A percentile compares a stretch with the other conserved stretches of the same genome.
Evolutionary conservation across 371 early-diverging fungal species (phyloP).

Genomic region (Syncephalastrum racemosum): DNA sequence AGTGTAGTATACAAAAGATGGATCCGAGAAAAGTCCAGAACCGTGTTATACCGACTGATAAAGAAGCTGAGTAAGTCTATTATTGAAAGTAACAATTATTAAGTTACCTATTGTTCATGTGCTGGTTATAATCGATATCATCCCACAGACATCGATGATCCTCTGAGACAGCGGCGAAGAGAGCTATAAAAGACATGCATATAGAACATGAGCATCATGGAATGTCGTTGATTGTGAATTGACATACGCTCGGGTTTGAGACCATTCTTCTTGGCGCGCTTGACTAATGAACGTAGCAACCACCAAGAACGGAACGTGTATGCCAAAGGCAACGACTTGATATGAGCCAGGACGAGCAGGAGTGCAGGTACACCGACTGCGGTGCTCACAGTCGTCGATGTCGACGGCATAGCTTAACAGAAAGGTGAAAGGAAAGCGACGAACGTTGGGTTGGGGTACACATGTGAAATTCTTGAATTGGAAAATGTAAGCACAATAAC

Average conservation of each 20-base stretch:
- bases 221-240: background rate
- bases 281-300: conserved; percentile 25
- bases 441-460: no score
- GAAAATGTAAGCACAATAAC: no score
- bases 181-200: conserved; percentile 19
- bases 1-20: conserved; percentile 44
- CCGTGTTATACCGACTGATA: conserved; percentile 56
- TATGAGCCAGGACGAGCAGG: conserved; percentile 23
- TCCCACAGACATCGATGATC: conserved; percentile 39
- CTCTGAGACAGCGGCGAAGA: conserved; percentile 30
- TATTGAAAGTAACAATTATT: no score
- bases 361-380: conserved; percentile 15
- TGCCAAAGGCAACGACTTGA: conserved; percentile 36
- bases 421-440: conserved; percentile 9
- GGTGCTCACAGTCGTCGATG: conserved; percentile 3
- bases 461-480: no score
- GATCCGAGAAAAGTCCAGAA: conserved; percentile 55
- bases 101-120: conserved; percentile 48
- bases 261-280: conserved; percentile 25
- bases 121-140: conserved; percentile 49
- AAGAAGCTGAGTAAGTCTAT: background rate
- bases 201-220: background rate
- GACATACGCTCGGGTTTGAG: conserved; percentile 32
- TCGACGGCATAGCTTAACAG: conserved; percentile 7
- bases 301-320: conserved; percentile 44